Evolutionary conservation across 352 stramenopile genomes (phyloP).

Genomic region (Phytophthora multivora): DNA sequence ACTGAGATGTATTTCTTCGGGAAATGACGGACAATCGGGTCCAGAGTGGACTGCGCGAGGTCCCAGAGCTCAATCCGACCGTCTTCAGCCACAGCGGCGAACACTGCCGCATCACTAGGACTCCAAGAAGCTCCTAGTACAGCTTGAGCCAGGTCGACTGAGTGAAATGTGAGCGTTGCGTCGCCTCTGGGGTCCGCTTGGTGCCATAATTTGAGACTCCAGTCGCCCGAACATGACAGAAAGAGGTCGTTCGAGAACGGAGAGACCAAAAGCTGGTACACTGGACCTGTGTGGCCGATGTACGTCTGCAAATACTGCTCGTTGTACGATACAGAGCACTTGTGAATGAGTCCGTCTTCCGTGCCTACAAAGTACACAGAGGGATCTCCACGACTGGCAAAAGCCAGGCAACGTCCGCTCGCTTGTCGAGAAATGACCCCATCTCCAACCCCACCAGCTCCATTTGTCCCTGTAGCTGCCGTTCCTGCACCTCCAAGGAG

Average conservation of each 20-base stretch:
- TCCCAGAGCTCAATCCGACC: conserved; percentile 94
- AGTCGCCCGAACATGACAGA: conserved; percentile 90
- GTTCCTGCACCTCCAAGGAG: conserved; percentile 53
- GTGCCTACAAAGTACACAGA: conserved; percentile 91
- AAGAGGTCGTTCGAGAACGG: conserved; percentile 88
- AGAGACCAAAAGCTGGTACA: conserved; percentile 90
- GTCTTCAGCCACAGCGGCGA: conserved; percentile 87
- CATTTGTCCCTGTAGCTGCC: conserved; percentile 45
- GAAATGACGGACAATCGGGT: conserved; percentile 83
- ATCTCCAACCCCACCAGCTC: conserved; percentile 17
- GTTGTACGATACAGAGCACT: conserved; percentile 93
- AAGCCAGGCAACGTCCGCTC: conserved; percentile 89
- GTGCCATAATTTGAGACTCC: conserved; percentile 90
- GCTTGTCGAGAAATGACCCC: conserved; percentile 90
- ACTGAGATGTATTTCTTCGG: conserved; percentile 57
- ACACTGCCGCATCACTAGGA: conserved; percentile 80
- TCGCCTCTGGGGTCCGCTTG: conserved; percentile 54
- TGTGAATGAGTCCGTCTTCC: conserved; percentile 92
- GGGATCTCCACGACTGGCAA: conserved; percentile 71
- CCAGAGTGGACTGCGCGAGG: conserved; percentile 79
- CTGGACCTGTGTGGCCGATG: conserved; percentile 82
- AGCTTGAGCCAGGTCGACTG: conserved; percentile 77
- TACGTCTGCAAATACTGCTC: conserved; percentile 94
- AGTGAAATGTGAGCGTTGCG: conserved; percentile 65
- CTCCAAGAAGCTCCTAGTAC: conserved; percentile 90